Evolutionary conservation across 2,329 filamentous ascomycete genomes (phyloP), one percentile per base, ranked within the genome.

Genomic region (Monilinia fructigena): DNA sequence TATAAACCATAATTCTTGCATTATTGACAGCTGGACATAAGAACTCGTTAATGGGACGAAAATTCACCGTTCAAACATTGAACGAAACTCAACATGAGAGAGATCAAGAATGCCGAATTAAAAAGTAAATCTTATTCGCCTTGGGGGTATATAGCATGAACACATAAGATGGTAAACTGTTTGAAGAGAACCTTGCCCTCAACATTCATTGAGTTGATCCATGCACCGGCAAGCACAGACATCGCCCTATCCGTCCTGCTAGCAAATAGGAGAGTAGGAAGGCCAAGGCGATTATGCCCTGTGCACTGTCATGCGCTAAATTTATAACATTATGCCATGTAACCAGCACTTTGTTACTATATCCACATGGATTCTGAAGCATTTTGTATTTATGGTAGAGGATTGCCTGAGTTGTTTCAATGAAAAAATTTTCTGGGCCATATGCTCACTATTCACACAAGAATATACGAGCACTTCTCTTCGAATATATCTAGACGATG

Each of bases 241-340:
- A 20, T 6, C 11, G 31, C n/a, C 23, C 16, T 59, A 26, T 48
- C 40, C 31, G 31, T 20, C 23, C 31, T 52, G n/a, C 23, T 10
- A 42, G 54, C 54, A 59, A 59, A 59, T 59, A 40, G 16, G 45
- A 58, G 35, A n/a, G 47, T n/a, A 18, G 12, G 20, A 62, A 26
- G 12, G 11, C 20, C 11, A 28, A 53, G 11, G n/a, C 31, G 35
- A 53, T 23, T 59, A 11, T 35, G 31, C 31, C n/a, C 45, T 48
- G 42, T 50, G 63, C 63, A 58, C 23, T 64, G 18, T 65, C 54
- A 65, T 65, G 63, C 63, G 45, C 38, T 35, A 64, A 48, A 20
- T 52, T 52, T 18, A 60, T 60, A 65, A 65, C 12, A 53, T 45
- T n/a, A 55, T 65, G 38, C 63, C 20, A 53, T 45, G 42, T 42